Evolutionary conservation across 2,329 filamentous ascomycete genomes (phyloP), one percentile per base, ranked within the genome.

Genomic region (Fusarium sacchari): DNA sequence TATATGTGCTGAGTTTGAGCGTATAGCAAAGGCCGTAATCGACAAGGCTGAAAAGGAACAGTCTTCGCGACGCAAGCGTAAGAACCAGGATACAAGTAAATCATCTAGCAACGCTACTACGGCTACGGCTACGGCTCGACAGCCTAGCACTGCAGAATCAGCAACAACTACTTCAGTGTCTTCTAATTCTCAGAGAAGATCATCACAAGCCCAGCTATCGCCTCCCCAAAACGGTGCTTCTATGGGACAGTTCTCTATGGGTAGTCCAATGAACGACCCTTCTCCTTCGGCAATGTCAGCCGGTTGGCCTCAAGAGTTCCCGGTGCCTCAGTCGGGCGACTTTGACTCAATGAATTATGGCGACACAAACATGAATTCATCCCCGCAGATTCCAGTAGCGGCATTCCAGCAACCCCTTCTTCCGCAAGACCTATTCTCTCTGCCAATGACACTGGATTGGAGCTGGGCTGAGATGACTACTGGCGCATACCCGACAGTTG

Each of bases 361-460:
- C 53, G 82, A 82, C 14, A 80, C 72, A 44, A 78, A 78, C 58
- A 72, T 83, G 63, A 79, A 80, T 62, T 86, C 81, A 64, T 81
- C 81, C 37, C 80, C 81, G 18, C 69, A 79, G 47, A 67, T 67
- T 22, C 71, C 77, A 12, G 79, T 79, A n/a, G 79, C 79, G 13
- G 72, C 73, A 44, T 95, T 95, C 79, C 92, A 95, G 78, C 93
- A 97, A 75, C 95, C 95, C 1, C 92, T 97, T 78, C 90, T 98
- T 28, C 96, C 96, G 9, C 94, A 96, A 77, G 96, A 98, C 82
- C 83, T 98, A 32, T 99, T 96, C 91, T 93, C 96, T 81, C 92
- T 98, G 89, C 95, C 96, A 3, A 97, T 97, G 92, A 97, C 94
- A 6, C 88, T 98, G 28, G 96, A 98, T 80, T 98, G 95, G 95